A percentile compares a stretch with the other conserved stretches of the same genome.
Evolutionary conservation across 129 eudicot species (phyloP).

Genomic region (Scalesia atractyloides): DNA sequence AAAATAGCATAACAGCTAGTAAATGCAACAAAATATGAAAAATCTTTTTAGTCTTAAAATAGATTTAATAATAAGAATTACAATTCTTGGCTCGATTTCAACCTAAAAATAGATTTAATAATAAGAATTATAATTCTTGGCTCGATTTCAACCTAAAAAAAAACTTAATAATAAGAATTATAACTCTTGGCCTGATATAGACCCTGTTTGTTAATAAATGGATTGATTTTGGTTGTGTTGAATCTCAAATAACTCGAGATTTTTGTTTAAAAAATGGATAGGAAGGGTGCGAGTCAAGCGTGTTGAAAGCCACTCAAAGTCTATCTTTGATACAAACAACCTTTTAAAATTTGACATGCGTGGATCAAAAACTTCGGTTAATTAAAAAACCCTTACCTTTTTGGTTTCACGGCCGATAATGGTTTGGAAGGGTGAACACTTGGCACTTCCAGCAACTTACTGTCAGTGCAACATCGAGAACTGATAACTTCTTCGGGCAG

Average conservation of each 20-base stretch:
- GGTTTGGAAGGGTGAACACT: constrained; percentile 29
- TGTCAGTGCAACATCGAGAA: constrained; percentile 17
- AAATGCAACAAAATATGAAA: neutral
- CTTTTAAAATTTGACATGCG: neutral
- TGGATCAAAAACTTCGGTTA: neutral
- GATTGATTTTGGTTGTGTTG: neutral
- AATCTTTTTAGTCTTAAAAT: neutral
- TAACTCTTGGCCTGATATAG: neutral
- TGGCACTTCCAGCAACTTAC: constrained; percentile 29
- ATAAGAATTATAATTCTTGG: neutral
- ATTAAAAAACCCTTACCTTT: constrained; percentile 39
- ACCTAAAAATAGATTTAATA: neutral
- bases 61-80: neutral
- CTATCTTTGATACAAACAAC: neutral
- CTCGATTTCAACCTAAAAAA: neutral
- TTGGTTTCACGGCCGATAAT: constrained; percentile 41
- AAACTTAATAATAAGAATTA: neutral
- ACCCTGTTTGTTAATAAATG: neutral
- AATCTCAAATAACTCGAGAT: neutral
- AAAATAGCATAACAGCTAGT: neutral
- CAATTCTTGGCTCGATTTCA: neutral
- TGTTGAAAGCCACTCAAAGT: neutral
- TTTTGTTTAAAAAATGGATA: too few relatives aligned
- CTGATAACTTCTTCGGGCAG: constrained; percentile 15
- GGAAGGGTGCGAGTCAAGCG: neutral